Conservation (phyloP, 1,284 basidiomycete genomes). For the Ustilago tritici region DNA sequence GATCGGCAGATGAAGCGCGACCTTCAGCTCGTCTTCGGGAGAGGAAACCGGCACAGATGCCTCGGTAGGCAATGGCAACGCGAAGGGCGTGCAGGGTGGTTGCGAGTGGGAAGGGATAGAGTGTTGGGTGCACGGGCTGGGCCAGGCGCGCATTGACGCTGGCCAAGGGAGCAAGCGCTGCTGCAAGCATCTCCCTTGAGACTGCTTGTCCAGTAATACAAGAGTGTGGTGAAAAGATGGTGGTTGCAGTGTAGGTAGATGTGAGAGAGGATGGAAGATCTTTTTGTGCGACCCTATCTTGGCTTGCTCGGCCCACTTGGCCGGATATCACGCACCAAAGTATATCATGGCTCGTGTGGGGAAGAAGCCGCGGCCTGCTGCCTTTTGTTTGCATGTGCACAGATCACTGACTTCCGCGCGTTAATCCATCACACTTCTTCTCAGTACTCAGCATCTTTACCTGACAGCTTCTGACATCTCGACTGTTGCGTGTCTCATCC, state of each 20-base stretch:
- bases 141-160: conserved; percentile 44
- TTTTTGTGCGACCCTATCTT: neutral
- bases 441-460: neutral
- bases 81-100: conserved; percentile 57
- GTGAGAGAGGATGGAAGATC: neutral
- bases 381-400: neutral
- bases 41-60: conserved; percentile 32
- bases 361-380: conserved; percentile 9
- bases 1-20: conserved; percentile 19
- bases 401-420: conserved; percentile 8
- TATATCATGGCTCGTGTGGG: conserved; percentile 2
- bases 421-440: conserved; percentile 20
- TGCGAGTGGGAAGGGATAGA: conserved; percentile 56
- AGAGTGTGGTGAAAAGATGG: neutral
- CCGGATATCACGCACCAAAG: conserved; percentile 38
- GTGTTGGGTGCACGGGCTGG: conserved; percentile 47
- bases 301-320: neutral
- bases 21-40: conserved; percentile 28
- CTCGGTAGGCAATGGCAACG: conserved; percentile 55
- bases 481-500: too few relatives aligned
- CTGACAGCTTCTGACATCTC: neutral
- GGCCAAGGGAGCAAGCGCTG: conserved; percentile 37
- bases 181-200: conserved; percentile 36
- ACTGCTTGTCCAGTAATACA: too few relatives aligned
- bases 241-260: neutral